phyloP scores from a whole-genome alignment of 495 filamentous ascomycete genomes.

The Neurospora sp. region DNA sequence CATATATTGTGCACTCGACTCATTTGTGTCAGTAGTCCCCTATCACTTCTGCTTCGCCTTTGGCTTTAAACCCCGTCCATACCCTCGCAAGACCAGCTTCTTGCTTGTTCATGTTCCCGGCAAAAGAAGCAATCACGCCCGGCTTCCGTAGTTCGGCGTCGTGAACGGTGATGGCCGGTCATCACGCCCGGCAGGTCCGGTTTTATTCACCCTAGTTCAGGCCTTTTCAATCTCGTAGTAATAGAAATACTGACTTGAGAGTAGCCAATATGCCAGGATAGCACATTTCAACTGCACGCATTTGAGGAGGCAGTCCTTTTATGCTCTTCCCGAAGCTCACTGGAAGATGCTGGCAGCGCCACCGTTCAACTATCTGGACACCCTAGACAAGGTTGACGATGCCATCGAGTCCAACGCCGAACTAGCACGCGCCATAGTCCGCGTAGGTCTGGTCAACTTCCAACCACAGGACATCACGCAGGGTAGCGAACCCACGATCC shows the following conservation, averaged over 20 bases:
- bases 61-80: neutral
- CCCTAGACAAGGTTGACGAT: conserved; percentile 67
- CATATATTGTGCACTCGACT: conserved; percentile 69
- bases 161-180: neutral
- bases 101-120: neutral
- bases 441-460: conserved; percentile 55
- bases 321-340: conserved; percentile 72
- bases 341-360: conserved; percentile 69
- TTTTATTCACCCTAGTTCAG: neutral
- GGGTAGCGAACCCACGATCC: conserved; percentile 9
- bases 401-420: conserved; percentile 85
- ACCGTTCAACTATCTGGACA: conserved; percentile 73
- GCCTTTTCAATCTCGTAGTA: neutral
- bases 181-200: neutral
- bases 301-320: conserved; percentile 79
- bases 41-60: neutral
- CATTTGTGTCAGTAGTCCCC: conserved; percentile 60
- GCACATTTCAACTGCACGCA: conserved; percentile 86
- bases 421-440: conserved; percentile 66
- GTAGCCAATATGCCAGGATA: conserved; percentile 70
- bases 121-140: neutral
- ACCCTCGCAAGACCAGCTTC: neutral
- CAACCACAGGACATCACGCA: conserved; percentile 14
- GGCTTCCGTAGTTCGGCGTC: neutral
- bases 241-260: neutral